phyloP scores from a whole-genome alignment of 177 flowering plant species.

The Vitis hybrid region DNA sequence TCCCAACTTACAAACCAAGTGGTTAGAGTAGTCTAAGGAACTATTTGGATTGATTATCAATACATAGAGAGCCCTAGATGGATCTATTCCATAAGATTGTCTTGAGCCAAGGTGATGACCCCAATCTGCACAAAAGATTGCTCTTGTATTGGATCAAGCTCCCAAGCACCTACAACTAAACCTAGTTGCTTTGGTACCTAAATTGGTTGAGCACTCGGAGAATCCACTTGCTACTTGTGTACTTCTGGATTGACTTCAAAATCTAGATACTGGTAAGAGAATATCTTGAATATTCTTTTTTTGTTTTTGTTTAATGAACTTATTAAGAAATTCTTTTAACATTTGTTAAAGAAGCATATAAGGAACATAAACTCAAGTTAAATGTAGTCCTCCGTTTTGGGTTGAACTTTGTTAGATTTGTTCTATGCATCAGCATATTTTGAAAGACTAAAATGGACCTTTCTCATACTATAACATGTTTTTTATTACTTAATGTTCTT shows the following conservation, averaged over 20 bases:
- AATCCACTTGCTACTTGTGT: slow-evolving; percentile 90
- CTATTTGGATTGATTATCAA: slow-evolving; percentile 92
- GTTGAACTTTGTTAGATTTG: not conserved
- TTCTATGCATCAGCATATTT: slow-evolving; percentile 13
- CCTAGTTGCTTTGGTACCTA: slow-evolving; percentile 85
- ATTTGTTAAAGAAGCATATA: too few relatives aligned
- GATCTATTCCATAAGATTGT: slow-evolving; percentile 91
- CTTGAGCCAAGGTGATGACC: slow-evolving; percentile 90
- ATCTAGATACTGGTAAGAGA: slow-evolving; percentile 70
- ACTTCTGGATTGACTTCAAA: slow-evolving; percentile 82
- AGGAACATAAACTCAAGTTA: too few relatives aligned
- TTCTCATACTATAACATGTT: slow-evolving; percentile 9
- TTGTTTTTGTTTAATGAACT: not conserved
- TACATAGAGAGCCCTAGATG: slow-evolving; percentile 89
- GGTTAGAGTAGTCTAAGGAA: slow-evolving; percentile 99
- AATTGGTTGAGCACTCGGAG: slow-evolving; percentile 90
- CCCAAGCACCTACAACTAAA: slow-evolving; percentile 89
- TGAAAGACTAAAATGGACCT: slow-evolving; percentile 2
- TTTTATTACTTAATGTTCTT: not conserved
- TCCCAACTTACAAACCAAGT: slow-evolving; percentile 59
- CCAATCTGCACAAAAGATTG: slow-evolving; percentile 88
- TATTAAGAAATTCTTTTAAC: not conserved
- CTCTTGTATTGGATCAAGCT: slow-evolving; percentile 93
- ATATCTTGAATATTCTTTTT: not conserved
- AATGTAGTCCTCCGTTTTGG: too few relatives aligned